Evolutionary conservation across 2,329 filamentous ascomycete species (phyloP).

Genomic region (Chaetomiaceae sp.): DNA sequence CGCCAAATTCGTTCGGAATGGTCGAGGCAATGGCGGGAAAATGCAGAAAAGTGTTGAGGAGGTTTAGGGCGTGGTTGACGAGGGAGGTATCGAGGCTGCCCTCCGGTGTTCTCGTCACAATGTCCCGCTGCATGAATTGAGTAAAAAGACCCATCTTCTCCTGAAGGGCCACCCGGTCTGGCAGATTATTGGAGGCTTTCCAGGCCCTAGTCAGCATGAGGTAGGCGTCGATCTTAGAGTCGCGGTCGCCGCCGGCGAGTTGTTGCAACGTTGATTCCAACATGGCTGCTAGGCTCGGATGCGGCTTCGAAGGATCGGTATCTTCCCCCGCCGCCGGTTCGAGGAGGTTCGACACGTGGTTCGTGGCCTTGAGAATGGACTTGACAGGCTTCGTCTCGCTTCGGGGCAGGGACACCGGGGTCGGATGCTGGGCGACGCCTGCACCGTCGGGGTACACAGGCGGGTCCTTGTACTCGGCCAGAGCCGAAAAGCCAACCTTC

Average conservation of each 20-base stretch:
- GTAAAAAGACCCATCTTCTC: conserved; percentile 71
- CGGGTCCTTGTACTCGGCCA: conserved; percentile 52
- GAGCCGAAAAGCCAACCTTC: conserved; percentile 51
- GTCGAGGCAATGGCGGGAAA: conserved; percentile 63
- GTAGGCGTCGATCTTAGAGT: conserved; percentile 78
- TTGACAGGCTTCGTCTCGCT: conserved; percentile 44
- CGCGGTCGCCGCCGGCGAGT: conserved; percentile 66
- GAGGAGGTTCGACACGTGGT: conserved; percentile 42
- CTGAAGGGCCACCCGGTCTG: conserved; percentile 64
- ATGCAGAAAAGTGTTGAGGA: conserved; percentile 71
- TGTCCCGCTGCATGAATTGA: conserved; percentile 78
- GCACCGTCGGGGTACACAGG: conserved; percentile 38
- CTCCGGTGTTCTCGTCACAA: conserved; percentile 54
- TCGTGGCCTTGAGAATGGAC: conserved; percentile 72
- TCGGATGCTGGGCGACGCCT: conserved; percentile 35
- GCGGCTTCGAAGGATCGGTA: conserved; percentile 30
- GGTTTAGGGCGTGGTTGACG: conserved; percentile 67
- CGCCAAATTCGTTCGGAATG: conserved; percentile 70
- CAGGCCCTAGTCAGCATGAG: conserved; percentile 69
- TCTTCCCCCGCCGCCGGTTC: conserved; percentile 39
- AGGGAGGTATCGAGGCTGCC: conserved; percentile 61
- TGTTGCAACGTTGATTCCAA: conserved; percentile 78
- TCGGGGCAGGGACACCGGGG: conserved; percentile 34
- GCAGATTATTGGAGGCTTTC: conserved; percentile 75
- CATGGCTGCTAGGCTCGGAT: conserved; percentile 66